Evolutionary conservation across 2,329 filamentous ascomycete genomes (phyloP).

Genomic region (Colletotrichum somersetense): DNA sequence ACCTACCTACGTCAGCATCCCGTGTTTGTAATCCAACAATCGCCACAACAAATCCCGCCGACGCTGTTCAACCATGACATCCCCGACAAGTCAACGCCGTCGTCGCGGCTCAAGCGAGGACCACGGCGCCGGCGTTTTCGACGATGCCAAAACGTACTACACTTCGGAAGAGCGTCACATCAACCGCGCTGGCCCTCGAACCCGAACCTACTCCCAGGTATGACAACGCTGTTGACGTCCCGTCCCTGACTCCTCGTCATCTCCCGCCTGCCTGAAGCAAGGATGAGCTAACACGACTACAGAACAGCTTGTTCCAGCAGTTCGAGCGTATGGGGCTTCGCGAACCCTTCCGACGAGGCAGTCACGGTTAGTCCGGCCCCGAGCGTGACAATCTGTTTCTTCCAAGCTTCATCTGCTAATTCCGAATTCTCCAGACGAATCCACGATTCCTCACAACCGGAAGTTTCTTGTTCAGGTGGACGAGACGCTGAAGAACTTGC

Average conservation of each 20-base stretch:
- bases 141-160: slow-evolving; percentile 72
- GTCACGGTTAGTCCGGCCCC: slow-evolving; percentile 62
- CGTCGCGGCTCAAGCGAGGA: slow-evolving; percentile 60
- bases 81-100: slow-evolving; percentile 40
- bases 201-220: slow-evolving; percentile 70
- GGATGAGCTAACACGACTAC: slow-evolving; percentile 20
- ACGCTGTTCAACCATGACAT: slow-evolving; percentile 37
- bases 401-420: slow-evolving; percentile 8
- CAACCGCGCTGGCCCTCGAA: slow-evolving; percentile 63
- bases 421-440: slow-evolving; percentile 73
- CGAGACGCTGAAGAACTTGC: slow-evolving; percentile 81
- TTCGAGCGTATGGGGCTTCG: slow-evolving; percentile 64
- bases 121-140: slow-evolving; percentile 59
- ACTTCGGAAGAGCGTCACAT: slow-evolving; percentile 66
- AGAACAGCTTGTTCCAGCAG: slow-evolving; percentile 68
- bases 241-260: slow-evolving; percentile 20
- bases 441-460: slow-evolving; percentile 70
- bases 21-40: slow-evolving; percentile 11
- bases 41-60: slow-evolving; percentile 11
- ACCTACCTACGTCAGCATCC: background rate
- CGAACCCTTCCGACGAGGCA: slow-evolving; percentile 69
- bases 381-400: background rate
- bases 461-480: slow-evolving; percentile 91
- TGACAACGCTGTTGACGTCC: slow-evolving; percentile 28
- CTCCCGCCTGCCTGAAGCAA: slow-evolving; percentile 3